Evolutionary conservation across 306 rosid genomes (phyloP).

Genomic region (Cyamopsis tetragonoloba): DNA sequence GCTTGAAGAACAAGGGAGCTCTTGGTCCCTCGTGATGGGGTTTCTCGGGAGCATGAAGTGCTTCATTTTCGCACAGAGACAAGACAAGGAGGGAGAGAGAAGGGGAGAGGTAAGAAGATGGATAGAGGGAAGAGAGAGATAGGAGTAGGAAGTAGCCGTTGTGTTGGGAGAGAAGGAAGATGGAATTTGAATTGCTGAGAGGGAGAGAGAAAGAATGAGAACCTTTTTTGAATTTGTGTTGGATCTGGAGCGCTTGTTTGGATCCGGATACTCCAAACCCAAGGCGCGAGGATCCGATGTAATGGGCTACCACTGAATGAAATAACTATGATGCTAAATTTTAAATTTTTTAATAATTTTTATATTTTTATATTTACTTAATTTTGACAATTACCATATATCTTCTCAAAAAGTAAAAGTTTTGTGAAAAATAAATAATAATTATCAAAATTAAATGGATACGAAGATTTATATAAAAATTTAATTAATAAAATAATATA

Average conservation of each 20-base stretch:
- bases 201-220: slow-evolving; percentile 16
- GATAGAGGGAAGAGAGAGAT: neutral
- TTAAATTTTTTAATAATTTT: too few relatives aligned
- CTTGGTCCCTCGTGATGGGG: slow-evolving; percentile 56
- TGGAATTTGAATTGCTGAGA: slow-evolving; percentile 7
- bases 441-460: too few relatives aligned
- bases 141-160: slow-evolving; percentile 25
- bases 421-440: too few relatives aligned
- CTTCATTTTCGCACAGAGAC: slow-evolving; percentile 49
- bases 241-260: slow-evolving; percentile 19
- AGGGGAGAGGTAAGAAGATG: slow-evolving; percentile 4
- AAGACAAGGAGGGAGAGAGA: slow-evolving; percentile 21
- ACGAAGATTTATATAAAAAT: too few relatives aligned
- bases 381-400: too few relatives aligned
- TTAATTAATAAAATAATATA: too few relatives aligned
- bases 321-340: too few relatives aligned
- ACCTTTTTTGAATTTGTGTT: slow-evolving; percentile 28
- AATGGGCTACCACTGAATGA: too few relatives aligned
- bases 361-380: too few relatives aligned
- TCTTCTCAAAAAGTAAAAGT: too few relatives aligned
- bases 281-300: neutral
- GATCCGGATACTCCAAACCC: neutral
- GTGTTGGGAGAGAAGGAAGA: neutral
- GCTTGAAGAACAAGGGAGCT: slow-evolving; percentile 49
- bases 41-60: slow-evolving; percentile 78